These are phyloP conservation scores for Trichoderma sp. DNA, from an alignment of 2,329 filamentous ascomycete genomes.

Conservation along the genomic window DNA sequence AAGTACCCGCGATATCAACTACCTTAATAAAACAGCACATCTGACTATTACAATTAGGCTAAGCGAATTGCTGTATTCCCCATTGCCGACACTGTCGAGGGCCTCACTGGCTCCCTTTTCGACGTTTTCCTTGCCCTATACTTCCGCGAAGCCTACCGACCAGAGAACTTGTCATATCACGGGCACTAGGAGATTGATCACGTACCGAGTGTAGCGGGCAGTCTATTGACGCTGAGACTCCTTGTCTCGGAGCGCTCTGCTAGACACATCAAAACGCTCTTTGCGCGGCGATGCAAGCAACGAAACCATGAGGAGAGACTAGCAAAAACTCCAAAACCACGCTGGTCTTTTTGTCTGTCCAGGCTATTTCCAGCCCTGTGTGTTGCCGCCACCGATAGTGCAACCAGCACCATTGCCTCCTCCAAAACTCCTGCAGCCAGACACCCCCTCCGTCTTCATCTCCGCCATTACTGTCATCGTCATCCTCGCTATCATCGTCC, in stretches of 20 bases:
- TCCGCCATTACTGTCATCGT: neutral
- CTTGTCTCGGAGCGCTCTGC: neutral
- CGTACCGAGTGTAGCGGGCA: neutral
- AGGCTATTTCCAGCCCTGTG: neutral
- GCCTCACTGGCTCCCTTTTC: too few relatives aligned
- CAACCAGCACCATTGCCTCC: neutral
- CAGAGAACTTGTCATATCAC: too few relatives aligned
- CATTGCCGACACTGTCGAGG: too few relatives aligned
- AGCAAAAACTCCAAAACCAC: neutral
- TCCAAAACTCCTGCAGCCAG: neutral
- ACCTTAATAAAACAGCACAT: too few relatives aligned
- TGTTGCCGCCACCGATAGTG: neutral
- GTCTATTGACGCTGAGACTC: neutral
- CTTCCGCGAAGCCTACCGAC: too few relatives aligned
- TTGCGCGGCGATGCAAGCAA: neutral
- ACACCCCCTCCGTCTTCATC: conserved; percentile 14
- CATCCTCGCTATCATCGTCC: conserved; percentile 23
- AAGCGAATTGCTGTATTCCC: too few relatives aligned
- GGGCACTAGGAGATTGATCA: neutral
- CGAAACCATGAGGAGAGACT: neutral
- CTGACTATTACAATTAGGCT: too few relatives aligned
- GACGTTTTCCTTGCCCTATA: too few relatives aligned
- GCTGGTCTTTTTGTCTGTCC: neutral
- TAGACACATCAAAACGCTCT: neutral
- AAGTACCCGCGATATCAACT: too few relatives aligned